These are phyloP conservation scores for Arthroderma uncinatum DNA, from an alignment of 2,329 filamentous ascomycete genomes.

Conservation along the genomic window DNA sequence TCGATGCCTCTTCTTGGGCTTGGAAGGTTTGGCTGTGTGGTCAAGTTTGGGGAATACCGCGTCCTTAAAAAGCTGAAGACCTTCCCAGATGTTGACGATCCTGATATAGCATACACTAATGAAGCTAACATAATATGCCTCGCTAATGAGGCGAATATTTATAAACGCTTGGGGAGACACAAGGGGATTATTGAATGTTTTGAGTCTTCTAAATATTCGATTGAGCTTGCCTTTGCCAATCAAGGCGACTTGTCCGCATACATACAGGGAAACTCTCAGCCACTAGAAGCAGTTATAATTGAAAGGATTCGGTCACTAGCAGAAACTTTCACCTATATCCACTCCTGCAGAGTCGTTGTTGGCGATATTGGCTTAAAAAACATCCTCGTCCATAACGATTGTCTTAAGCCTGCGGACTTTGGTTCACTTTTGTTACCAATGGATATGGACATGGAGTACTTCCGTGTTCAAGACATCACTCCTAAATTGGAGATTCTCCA, in stretches of 20 bases:
- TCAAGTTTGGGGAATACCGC: not conserved
- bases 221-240: conserved; percentile 7
- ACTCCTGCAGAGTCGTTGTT: conserved; percentile 6
- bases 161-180: conserved; percentile 2
- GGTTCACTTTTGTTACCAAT: conserved; percentile 5
- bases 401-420: conserved; percentile 2
- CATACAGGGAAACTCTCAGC: conserved; percentile 3
- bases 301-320: conserved; percentile 3
- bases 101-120: conserved; percentile 7
- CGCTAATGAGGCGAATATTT: not conserved
- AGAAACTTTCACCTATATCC: conserved; percentile 3
- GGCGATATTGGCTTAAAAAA: conserved; percentile 6
- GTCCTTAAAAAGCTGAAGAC: conserved; percentile 8
- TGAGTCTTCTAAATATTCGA: not conserved
- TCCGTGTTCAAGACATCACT: conserved; percentile 1
- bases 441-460: conserved; percentile 7
- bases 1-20: conserved; percentile 1
- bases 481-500: conserved; percentile 1
- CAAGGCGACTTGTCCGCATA: conserved; percentile 7
- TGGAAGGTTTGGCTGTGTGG: not conserved
- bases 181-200: conserved; percentile 5
- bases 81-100: conserved; percentile 3
- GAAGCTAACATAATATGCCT: not conserved
- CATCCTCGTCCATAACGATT: conserved; percentile 7
- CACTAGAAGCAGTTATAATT: not conserved